Evolutionary conservation across 768 basidiomycete species (phyloP).

Genomic region (Kwoniella mangroviensis): DNA sequence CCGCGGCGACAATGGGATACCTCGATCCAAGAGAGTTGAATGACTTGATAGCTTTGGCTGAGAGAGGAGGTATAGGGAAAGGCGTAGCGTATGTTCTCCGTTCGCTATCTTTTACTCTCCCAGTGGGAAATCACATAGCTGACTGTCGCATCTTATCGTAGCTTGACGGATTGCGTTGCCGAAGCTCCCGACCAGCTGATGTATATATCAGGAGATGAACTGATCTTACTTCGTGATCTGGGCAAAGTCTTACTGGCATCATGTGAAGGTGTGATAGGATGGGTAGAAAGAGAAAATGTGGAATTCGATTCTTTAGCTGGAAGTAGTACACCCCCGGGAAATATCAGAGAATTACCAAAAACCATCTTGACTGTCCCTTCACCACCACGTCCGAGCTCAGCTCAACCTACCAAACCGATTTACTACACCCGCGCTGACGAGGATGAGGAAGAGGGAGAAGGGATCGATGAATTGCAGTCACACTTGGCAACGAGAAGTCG

Average conservation of each 20-base stretch:
- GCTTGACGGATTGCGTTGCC: conserved; percentile 33
- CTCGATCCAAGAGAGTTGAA: conserved; percentile 48
- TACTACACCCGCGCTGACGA: too few species aligned
- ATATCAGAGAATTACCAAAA: conserved; percentile 11
- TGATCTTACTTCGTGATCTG: conserved; percentile 46
- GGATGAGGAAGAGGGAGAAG: conserved; percentile 1
- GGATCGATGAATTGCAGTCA: neutral
- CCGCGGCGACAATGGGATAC: conserved; percentile 22
- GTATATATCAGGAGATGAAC: conserved; percentile 48
- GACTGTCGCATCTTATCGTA: too few species aligned
- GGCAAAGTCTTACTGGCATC: conserved; percentile 37
- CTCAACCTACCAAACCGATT: too few species aligned
- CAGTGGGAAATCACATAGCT: neutral
- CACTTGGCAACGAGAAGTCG: neutral
- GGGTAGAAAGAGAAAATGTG: conserved; percentile 41
- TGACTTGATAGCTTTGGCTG: conserved; percentile 41
- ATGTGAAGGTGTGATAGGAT: conserved; percentile 53
- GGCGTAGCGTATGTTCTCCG: conserved; percentile 45
- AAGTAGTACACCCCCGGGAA: conserved; percentile 8
- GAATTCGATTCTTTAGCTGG: conserved; percentile 28
- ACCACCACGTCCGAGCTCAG: conserved; percentile 24
- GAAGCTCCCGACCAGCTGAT: conserved; percentile 50
- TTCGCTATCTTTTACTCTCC: neutral
- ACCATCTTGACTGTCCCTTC: conserved; percentile 44
- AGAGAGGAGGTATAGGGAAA: conserved; percentile 44